Evolutionary conservation across 2,329 filamentous ascomycete species (phyloP).

Genomic region (Pyricularia sp.): DNA sequence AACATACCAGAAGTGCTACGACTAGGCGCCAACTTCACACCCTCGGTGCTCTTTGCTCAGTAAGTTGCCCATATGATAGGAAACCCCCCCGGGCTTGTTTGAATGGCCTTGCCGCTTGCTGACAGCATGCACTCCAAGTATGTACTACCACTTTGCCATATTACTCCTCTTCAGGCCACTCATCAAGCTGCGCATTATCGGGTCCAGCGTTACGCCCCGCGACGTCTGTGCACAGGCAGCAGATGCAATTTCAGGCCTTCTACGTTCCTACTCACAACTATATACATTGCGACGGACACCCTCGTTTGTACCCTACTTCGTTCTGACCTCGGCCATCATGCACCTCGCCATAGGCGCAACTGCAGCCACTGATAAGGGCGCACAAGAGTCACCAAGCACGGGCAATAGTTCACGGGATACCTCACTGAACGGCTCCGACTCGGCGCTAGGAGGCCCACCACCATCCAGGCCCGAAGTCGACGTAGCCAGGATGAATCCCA

Average conservation of each 20-base stretch:
- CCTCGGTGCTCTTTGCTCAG: constrained; percentile 66
- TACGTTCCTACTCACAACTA: constrained; percentile 47
- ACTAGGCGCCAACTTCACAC: constrained; percentile 60
- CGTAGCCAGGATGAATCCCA: constrained; percentile 24
- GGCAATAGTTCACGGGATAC: neutral
- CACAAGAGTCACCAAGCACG: neutral
- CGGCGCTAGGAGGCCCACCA: constrained; percentile 3
- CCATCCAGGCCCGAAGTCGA: neutral
- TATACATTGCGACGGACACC: constrained; percentile 50
- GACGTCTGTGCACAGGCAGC: constrained; percentile 57
- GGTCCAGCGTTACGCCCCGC: constrained; percentile 52
- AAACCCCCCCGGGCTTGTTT: neutral
- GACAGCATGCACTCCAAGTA: constrained; percentile 28
- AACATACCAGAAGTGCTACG: constrained; percentile 54
- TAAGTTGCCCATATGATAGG: constrained; percentile 42
- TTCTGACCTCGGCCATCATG: constrained; percentile 52
- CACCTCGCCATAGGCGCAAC: constrained; percentile 44
- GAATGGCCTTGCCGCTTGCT: neutral
- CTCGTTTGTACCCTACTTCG: constrained; percentile 53
- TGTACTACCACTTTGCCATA: constrained; percentile 65
- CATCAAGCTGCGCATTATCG: constrained; percentile 54
- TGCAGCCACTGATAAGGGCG: neutral
- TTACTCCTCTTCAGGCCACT: constrained; percentile 66
- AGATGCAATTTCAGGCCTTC: constrained; percentile 47
- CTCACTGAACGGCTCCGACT: constrained; percentile 10